Evolutionary conservation across 2,329 filamentous ascomycete genomes (phyloP).

Genomic region (Beauveria sp.): DNA sequence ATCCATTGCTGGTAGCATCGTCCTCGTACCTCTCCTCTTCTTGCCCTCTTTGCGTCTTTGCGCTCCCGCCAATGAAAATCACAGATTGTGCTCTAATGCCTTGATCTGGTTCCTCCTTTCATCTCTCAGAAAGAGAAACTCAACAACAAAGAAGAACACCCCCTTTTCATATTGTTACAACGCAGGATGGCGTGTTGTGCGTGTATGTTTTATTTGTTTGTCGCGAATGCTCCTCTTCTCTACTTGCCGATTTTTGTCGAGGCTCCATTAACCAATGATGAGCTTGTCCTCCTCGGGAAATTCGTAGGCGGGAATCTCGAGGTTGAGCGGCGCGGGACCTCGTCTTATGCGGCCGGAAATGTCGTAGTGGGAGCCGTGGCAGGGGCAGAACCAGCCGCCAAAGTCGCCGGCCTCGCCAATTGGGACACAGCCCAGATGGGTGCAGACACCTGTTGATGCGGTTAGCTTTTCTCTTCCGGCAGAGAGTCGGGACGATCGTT

Average conservation of each 20-base stretch:
- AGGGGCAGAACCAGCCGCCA: slow-evolving; percentile 99
- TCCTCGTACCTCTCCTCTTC: neutral
- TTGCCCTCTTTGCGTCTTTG: neutral
- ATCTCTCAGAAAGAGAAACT: neutral
- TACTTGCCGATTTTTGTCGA: neutral
- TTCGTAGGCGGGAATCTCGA: slow-evolving; percentile 87
- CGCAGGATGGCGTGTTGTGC: slow-evolving; percentile 4
- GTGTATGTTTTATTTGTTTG: slow-evolving; percentile 2
- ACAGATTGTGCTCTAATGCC: slow-evolving; percentile 5
- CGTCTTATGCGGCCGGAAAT: slow-evolving; percentile 97
- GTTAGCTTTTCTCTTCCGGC: slow-evolving; percentile 16
- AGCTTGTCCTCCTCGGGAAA: slow-evolving; percentile 87
- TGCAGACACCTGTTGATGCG: slow-evolving; percentile 74
- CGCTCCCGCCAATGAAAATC: neutral
- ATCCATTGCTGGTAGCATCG: neutral
- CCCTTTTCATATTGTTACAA: slow-evolving; percentile 10
- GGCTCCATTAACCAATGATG: slow-evolving; percentile 72
- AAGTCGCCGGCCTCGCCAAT: slow-evolving; percentile 98
- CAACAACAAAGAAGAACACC: slow-evolving; percentile 1
- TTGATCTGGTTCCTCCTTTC: neutral
- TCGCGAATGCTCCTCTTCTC: neutral
- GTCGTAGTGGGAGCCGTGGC: slow-evolving; percentile 99
- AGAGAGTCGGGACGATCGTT: neutral
- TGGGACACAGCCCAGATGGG: slow-evolving; percentile 96
- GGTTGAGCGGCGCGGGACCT: slow-evolving; percentile 93